A percentile compares a stretch with the other conserved stretches of the same genome.
Conservation (phyloP, 140 eudicot species). For the Oenanthe javanica region DNA sequence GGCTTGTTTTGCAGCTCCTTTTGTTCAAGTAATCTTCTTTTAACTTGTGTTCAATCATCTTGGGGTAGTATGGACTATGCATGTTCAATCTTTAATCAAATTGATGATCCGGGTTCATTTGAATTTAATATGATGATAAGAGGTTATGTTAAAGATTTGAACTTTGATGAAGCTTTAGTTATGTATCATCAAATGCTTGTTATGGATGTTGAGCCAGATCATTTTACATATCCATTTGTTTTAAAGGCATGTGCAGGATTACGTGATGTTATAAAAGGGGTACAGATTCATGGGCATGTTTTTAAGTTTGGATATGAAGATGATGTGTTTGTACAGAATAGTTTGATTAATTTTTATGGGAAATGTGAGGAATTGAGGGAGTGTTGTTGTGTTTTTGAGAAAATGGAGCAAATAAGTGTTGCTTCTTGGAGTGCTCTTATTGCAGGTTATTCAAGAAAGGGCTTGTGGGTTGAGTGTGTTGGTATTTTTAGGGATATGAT, state of each 20-base stretch:
- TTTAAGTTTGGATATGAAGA: conserved; percentile 50
- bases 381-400: conserved; percentile 52
- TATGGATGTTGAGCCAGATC: conserved; percentile 47
- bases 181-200: conserved; percentile 53
- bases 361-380: conserved; percentile 47
- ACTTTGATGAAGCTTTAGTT: conserved; percentile 41
- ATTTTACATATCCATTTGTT: conserved; percentile 61
- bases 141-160: conserved; percentile 55
- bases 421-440: conserved; percentile 92
- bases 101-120: conserved; percentile 54
- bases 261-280: conserved; percentile 29
- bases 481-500: conserved; percentile 43
- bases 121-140: conserved; percentile 64
- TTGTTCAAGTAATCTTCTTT: conserved; percentile 58
- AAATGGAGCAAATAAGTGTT: conserved; percentile 43
- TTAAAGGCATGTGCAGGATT: conserved; percentile 61
- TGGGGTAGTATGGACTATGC: conserved; percentile 95
- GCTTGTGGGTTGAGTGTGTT: conserved; percentile 74
- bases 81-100: conserved; percentile 47
- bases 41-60: conserved; percentile 59
- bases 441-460: conserved; percentile 55
- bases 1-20: conserved; percentile 46
- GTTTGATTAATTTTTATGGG: conserved; percentile 89
- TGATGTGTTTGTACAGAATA: conserved; percentile 69
- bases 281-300: conserved; percentile 84